phyloP scores from a whole-genome alignment of 768 basidiomycete genomes.

The Lyophyllum atratum region DNA sequence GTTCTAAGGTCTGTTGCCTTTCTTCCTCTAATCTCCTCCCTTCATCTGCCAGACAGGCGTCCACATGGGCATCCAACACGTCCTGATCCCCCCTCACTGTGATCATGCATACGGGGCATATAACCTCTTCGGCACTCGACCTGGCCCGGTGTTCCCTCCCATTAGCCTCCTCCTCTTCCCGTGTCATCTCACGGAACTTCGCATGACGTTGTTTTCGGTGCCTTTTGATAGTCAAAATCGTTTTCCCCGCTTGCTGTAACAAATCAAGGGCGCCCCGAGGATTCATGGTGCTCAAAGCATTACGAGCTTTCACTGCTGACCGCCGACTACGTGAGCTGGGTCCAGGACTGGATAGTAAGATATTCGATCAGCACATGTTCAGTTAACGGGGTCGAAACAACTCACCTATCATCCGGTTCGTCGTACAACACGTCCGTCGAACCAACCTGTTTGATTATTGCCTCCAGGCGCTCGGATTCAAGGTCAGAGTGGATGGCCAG shows the following conservation, averaged over 20 bases:
- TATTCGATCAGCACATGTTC: neutral
- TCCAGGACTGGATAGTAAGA: constrained; percentile 27
- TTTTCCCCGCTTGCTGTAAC: constrained; percentile 48
- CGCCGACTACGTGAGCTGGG: constrained; percentile 38
- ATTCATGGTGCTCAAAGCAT: constrained; percentile 31
- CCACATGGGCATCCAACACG: constrained; percentile 79
- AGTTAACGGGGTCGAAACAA: constrained; percentile 5
- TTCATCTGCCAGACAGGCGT: constrained; percentile 71
- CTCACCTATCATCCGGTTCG: constrained; percentile 58
- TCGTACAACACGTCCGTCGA: constrained; percentile 58
- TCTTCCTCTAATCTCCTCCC: constrained; percentile 44
- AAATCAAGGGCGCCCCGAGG: constrained; percentile 24
- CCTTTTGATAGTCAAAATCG: constrained; percentile 63
- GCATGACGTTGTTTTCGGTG: constrained; percentile 68
- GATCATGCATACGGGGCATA: constrained; percentile 72
- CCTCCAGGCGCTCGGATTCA: constrained; percentile 69
- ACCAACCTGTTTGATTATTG: constrained; percentile 64
- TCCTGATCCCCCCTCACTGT: constrained; percentile 67
- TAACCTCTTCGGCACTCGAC: constrained; percentile 40
- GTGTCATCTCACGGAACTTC: constrained; percentile 67
- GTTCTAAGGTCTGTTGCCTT: constrained; percentile 35
- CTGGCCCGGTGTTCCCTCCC: constrained; percentile 29
- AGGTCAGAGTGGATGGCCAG: constrained; percentile 63
- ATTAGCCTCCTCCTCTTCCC: constrained; percentile 55
- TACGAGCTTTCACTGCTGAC: constrained; percentile 41